Base-by-base conservation (phyloP, 257 asterid genomes). In the Rauvolfia tetraphylla region DNA sequence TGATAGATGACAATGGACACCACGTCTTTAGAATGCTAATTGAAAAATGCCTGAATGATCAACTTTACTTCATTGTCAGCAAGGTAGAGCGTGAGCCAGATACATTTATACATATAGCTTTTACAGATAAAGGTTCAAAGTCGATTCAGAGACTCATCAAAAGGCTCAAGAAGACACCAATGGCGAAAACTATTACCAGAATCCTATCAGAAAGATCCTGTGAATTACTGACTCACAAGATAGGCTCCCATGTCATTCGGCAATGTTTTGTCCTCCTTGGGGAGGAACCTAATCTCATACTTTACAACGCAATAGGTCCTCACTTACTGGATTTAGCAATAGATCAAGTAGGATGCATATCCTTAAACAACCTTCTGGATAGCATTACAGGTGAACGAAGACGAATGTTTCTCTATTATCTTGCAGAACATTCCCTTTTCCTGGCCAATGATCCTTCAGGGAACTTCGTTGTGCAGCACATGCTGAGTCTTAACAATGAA, bases 401-500 rank as follows among this genome's bases (percentile, higher is more conserved):
- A 72, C 20, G 17, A 11, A 39, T 0, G 48, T 87, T 90, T 36
- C 87, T 88, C 4, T 0, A 41, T 22, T 5, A 0, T 1, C 78
- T 90, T 25, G 91, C 85, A 8, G 17, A 71, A 4, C 1, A 33
- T 23, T 74, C 91, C 0, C 51, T 23, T 38, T 54, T 23, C 34
- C 86, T 90, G 9, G 61, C 89, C 3, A n/a, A 72, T 20, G 85
- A 88, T 76, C 81, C 75, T 33, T 88, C 72, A 0, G 92, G 95
- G 81, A 90, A 86, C 76, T 84, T 79, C 31, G 87, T 85, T 0
- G 88, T 90, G 74, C 92, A 90, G 77, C 58, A 77, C 2, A 83
- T 76, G 7, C 56, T 88, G 12, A 2, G 7, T 1, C 83, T 75
- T 12, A 17, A 29, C 7, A 17, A 75, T n/a, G 1, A 17, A 0